Base-by-base conservation (phyloP, 768 basidiomycete genomes). In the Candolleomyces aberdarensis region DNA sequence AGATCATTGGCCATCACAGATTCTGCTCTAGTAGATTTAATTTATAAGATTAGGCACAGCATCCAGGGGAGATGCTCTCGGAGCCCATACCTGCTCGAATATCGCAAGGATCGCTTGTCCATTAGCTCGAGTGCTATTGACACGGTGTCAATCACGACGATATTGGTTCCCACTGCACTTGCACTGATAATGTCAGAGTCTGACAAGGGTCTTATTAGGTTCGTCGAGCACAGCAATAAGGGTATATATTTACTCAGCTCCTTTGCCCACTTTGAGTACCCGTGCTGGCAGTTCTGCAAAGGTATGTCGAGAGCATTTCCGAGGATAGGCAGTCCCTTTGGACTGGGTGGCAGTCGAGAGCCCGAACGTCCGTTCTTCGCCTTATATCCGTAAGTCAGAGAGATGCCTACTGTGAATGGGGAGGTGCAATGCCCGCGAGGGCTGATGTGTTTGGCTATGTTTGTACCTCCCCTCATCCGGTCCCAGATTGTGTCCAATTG, bases 1-100 rank as follows among this genome's bases (percentile, higher is more conserved):
- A 72, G 26, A 22, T 71, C 69, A 47, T 71, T 70, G 0, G 72
- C 59, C 69, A 77, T 71, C 9, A 66, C 49, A 39, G 72, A 66
- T 46, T 65, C 64, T 5, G 73, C 70, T 22, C 74, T 76, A 31
- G 14, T 14, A 3, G 3, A 46, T 17, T 10, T 15, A n/a, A 46
- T 17, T 10, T 15, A 14, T 22, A 1, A 50, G 26, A 14, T 3
- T 11, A 36, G 36, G 36, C 11, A 7, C 11, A 1, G 1, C 36
- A 6, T 11, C 36, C 11, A 36, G 11, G 6, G 6, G 4, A 31
- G 49, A 44, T 43, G 15, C 17, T 11, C 15, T n/a, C 3, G 54
- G 17, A 17, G 20, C 3, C 20, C 52, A 5, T 49, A 67, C 66
- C 66, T 60, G 55, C 61, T 59, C 1, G 65, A 66, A 47, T 62